Percentiles rank a stretch among this genome's conserved stretches.
Conservation (phyloP, 306 rosid genomes). For the Gastrolobium villosum region DNA sequence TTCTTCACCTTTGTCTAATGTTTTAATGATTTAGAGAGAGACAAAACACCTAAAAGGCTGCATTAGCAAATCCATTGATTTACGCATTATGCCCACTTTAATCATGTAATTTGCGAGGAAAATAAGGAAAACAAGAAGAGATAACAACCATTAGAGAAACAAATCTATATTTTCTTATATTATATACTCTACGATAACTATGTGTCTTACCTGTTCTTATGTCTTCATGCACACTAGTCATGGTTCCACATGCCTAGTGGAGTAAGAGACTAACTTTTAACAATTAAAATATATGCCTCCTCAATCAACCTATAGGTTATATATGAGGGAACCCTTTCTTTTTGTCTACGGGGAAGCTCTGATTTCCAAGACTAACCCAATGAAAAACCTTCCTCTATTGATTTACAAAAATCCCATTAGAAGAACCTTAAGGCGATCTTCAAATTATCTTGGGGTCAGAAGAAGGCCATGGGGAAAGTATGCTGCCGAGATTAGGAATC, state of each 20-base stretch:
- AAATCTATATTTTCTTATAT: neutral
- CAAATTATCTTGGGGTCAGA: constrained; percentile 50
- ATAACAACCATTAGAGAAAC: constrained; percentile 9
- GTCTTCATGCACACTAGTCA: neutral
- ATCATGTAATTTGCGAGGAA: constrained; percentile 10
- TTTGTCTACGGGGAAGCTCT: neutral
- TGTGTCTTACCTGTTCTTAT: constrained; percentile 40
- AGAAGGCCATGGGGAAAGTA: constrained; percentile 52
- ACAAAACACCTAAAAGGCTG: no score
- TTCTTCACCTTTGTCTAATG: no score
- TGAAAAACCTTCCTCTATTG: constrained; percentile 43
- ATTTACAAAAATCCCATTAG: constrained; percentile 44
- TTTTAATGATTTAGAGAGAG: no score
- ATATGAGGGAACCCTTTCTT: constrained; percentile 2
- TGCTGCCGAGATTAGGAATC: constrained; percentile 56
- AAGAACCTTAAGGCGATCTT: constrained; percentile 41
- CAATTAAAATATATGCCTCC: neutral
- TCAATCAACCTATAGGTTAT: constrained; percentile 31
- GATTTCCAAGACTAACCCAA: constrained; percentile 33
- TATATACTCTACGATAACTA: neutral
- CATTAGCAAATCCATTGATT: no score
- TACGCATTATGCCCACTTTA: neutral
- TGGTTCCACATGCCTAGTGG: constrained; percentile 34
- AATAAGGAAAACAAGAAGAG: constrained; percentile 19
- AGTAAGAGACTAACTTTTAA: neutral